These are phyloP conservation scores for Blastocystis sp. DNA, from an alignment of 352 stramenopile species.

Conservation along the genomic window DNA sequence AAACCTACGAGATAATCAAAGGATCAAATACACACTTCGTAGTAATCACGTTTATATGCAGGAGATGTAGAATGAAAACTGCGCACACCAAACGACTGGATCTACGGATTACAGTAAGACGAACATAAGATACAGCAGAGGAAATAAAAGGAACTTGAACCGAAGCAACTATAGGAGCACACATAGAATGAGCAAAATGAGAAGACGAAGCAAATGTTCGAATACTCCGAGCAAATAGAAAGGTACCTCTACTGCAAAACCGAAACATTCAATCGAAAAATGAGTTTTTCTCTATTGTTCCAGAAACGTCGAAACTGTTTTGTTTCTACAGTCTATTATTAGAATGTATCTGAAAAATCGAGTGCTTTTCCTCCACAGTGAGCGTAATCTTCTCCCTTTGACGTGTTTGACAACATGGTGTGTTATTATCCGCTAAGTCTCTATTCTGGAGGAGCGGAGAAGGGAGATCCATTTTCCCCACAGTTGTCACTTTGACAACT, in stretches of 20 bases:
- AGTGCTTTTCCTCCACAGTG: too few species aligned
- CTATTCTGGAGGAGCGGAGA: background rate
- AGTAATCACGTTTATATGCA: constrained; percentile 75
- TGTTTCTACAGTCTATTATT: background rate
- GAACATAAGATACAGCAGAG: background rate
- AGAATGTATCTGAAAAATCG: too few species aligned
- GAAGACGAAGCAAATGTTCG: background rate
- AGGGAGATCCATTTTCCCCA: background rate
- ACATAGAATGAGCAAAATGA: constrained; percentile 11
- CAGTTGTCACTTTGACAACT: constrained; percentile 7
- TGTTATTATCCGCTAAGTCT: background rate
- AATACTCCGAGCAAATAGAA: background rate
- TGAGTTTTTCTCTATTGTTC: background rate
- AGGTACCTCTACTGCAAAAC: background rate
- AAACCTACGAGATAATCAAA: constrained; percentile 65
- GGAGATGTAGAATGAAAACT: constrained; percentile 1
- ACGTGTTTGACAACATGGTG: too few species aligned
- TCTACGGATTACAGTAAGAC: background rate
- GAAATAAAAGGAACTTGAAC: background rate
- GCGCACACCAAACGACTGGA: background rate
- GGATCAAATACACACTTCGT: constrained; percentile 64
- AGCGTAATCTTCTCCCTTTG: too few species aligned
- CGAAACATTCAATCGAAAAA: constrained; percentile 11
- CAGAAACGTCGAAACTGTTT: constrained; percentile 41
- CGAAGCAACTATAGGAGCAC: background rate